Evolutionary conservation across 805 yeast genomes (phyloP).

Genomic region (Spathaspora gorwiae): DNA sequence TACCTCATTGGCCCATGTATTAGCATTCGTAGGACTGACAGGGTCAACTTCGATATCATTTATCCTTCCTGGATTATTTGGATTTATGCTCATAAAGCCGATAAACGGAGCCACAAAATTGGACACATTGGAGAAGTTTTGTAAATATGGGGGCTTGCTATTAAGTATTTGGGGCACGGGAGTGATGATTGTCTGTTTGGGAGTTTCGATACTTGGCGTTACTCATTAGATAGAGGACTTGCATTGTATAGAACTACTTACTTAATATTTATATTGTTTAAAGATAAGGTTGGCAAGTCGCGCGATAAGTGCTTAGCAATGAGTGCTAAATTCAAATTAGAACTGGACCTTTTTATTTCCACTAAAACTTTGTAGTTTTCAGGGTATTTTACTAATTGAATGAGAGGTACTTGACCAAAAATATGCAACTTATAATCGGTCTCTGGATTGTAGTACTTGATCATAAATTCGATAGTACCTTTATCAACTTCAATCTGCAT

Average conservation of each 20-base stretch:
- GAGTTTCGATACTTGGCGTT: conserved; percentile 44
- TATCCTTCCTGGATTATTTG: conserved; percentile 74
- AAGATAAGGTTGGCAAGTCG: neutral
- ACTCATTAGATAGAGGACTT: conserved; percentile 18
- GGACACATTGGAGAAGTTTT: conserved; percentile 23
- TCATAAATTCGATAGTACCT: conserved; percentile 8
- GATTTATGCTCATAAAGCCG: conserved; percentile 52
- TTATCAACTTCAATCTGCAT: conserved; percentile 9
- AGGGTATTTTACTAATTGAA: neutral
- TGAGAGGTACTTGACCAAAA: neutral
- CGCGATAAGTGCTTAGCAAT: neutral
- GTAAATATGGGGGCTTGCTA: conserved; percentile 37
- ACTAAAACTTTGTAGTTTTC: neutral
- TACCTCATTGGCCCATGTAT: conserved; percentile 60
- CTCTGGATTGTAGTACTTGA: conserved; percentile 14
- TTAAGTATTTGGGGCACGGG: conserved; percentile 50
- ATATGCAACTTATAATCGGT: conserved; percentile 11
- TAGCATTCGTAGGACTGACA: conserved; percentile 76
- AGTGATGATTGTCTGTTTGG: conserved; percentile 52
- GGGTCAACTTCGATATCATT: conserved; percentile 79
- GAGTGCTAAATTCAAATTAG: neutral
- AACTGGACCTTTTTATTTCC: neutral
- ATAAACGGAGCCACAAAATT: conserved; percentile 22
- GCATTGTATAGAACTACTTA: too few species aligned
- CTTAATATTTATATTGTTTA: neutral